Base-by-base conservation (phyloP, 768 basidiomycete genomes). In the Tremella mesenterica region DNA sequence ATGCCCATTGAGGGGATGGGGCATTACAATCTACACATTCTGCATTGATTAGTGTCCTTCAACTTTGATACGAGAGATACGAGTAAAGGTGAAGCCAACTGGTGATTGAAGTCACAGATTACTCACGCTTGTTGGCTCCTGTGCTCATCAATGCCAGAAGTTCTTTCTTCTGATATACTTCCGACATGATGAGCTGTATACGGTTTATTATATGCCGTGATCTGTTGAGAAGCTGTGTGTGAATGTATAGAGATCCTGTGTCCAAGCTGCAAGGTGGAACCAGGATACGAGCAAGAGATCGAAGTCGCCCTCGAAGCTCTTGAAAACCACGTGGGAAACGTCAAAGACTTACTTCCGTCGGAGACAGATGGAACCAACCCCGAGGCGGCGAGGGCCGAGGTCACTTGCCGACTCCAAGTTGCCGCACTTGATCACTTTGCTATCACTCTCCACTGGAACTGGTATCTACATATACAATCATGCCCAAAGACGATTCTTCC, bases 1-100 rank as follows among this genome's bases (percentile, higher is more conserved):
- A 68, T 5, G 88, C 88, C 91, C 91, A 96, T 70, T 93, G 91
- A 0, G 91, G 91, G 67, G 88, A 87, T n/a, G 86, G 90, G 56
- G 85, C 89, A 9, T 76, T 73, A 65, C 90, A 95, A 70, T 93
- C 90, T 13, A 80, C 79, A 70, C 90, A 95, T 38, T 76, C 75
- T 75, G 45, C 16, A 20, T 20, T 8, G 21, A 21, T 23, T 45
- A 25, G n/a, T 13, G 44, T 18, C 25, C 38, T 41, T n/a, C 38
- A 16, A n/a, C 38, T 4, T 41, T n/a, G n/a, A n/a, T n/a, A n/a
- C 47, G 21, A 16, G 49, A 28, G 23, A 43, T 20, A 41, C 30
- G 26, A 36, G 20, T 25, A 18, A 14, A 16, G 39, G 26, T 36
- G 30, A 21, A 28, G 56, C 21, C 10, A 33, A 34, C n/a, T n/a